These are phyloP conservation scores for Phytophthora kernoviae DNA, from an alignment of 352 stramenopile species.

Conservation along the genomic window DNA sequence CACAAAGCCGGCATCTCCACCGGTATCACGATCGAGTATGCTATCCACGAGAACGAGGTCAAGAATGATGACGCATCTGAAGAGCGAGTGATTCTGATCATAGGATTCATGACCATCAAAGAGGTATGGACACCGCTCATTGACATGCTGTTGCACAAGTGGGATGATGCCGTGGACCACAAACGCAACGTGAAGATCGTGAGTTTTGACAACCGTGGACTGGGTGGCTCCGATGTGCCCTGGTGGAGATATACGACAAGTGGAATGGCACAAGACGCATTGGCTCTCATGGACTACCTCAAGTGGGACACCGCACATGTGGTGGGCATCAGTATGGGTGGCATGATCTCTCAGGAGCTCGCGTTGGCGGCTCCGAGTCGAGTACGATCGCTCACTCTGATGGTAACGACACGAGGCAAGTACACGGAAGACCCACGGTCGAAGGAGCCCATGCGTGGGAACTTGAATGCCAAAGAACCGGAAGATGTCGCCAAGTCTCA, in stretches of 20 bases:
- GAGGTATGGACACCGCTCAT: constrained; percentile 54
- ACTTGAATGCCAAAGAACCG: constrained; percentile 33
- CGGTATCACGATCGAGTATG: constrained; percentile 54
- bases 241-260: constrained; percentile 54
- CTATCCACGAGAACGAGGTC: constrained; percentile 34
- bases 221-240: constrained; percentile 40
- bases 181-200: constrained; percentile 43
- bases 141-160: constrained; percentile 50
- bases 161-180: no score
- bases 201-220: constrained; percentile 64
- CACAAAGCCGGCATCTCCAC: constrained; percentile 33
- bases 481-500: constrained; percentile 31
- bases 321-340: constrained; percentile 49
- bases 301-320: constrained; percentile 47
- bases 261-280: constrained; percentile 52
- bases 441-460: constrained; percentile 30
- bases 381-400: constrained; percentile 50
- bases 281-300: constrained; percentile 54
- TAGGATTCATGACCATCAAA: constrained; percentile 52
- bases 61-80: constrained; percentile 13
- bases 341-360: constrained; percentile 65
- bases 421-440: constrained; percentile 36
- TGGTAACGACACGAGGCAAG: constrained; percentile 54
- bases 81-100: constrained; percentile 52
- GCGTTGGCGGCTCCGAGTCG: constrained; percentile 38